These are phyloP conservation scores for Acorus gramineus DNA, from an alignment of 106 monocot species.

Conservation along the genomic window DNA sequence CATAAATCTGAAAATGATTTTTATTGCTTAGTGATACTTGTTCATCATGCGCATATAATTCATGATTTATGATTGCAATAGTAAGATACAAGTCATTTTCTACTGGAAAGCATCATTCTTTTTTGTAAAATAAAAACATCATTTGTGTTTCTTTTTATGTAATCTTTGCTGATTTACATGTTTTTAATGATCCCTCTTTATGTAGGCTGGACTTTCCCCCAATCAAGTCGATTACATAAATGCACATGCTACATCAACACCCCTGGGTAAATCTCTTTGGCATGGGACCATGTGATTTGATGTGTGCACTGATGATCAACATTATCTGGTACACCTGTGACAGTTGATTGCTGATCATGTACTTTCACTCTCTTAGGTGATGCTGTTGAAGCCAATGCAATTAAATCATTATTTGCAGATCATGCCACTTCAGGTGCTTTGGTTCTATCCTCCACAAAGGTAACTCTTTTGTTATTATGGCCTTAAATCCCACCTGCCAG, in stretches of 20 bases:
- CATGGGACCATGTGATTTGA: no score
- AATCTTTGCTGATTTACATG: no score
- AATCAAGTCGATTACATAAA: conserved; percentile 85
- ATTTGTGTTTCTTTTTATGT: no score
- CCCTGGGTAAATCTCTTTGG: conserved; percentile 47
- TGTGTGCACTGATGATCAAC: no score
- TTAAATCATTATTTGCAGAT: conserved; percentile 69
- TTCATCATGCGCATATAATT: no score
- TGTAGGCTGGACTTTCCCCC: conserved; percentile 77
- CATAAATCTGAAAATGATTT: not conserved
- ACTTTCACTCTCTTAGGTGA: conserved; percentile 41
- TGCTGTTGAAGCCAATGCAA: conserved; percentile 73
- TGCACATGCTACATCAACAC: conserved; percentile 97
- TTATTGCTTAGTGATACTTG: not conserved
- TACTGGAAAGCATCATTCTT: no score
- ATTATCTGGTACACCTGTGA: no score
- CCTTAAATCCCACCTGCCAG: not conserved
- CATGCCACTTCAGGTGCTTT: conserved; percentile 81
- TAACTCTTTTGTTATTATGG: conserved; percentile 11
- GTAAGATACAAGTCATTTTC: no score
- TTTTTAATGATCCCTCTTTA: not conserved
- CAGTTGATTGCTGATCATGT: not conserved
- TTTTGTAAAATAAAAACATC: no score
- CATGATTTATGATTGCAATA: no score
- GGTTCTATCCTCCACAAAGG: conserved; percentile 92